These are phyloP conservation scores for Mycena epipterygia DNA, from an alignment of 768 basidiomycete species.

Conservation along the genomic window DNA sequence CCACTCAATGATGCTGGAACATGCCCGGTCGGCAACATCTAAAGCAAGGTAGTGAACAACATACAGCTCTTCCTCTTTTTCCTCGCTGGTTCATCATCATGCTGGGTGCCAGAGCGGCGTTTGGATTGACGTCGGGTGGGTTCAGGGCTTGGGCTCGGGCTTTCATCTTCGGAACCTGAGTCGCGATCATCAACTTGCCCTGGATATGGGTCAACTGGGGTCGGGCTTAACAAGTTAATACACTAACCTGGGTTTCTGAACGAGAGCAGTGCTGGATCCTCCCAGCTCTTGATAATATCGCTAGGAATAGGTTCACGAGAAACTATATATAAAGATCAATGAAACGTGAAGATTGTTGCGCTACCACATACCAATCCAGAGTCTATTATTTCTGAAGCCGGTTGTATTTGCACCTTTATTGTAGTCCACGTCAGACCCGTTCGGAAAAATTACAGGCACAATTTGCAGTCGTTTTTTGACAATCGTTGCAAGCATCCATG, in stretches of 20 bases:
- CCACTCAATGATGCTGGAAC: no score
- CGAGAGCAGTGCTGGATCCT: neutral
- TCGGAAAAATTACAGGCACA: neutral
- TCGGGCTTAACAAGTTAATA: no score
- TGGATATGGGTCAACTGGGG: no score
- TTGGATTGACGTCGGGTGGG: no score
- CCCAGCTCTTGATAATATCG: neutral
- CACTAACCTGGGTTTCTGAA: neutral
- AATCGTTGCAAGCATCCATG: neutral
- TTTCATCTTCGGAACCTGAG: no score
- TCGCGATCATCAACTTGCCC: no score
- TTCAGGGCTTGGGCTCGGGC: no score
- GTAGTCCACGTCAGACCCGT: neutral
- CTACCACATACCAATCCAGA: conserved; percentile 9
- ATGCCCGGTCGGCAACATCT: no score
- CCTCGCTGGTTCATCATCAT: no score
- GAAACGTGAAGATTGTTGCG: neutral
- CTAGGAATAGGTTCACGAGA: neutral
- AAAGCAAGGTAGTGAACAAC: no score
- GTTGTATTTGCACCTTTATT: neutral
- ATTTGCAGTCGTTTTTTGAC: neutral
- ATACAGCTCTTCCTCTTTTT: no score
- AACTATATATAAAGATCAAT: neutral
- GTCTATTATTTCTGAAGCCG: neutral
- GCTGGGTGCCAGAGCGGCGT: no score